Conservation (phyloP, 495 filamentous ascomycete genomes). For the Letharia columbiana region DNA sequence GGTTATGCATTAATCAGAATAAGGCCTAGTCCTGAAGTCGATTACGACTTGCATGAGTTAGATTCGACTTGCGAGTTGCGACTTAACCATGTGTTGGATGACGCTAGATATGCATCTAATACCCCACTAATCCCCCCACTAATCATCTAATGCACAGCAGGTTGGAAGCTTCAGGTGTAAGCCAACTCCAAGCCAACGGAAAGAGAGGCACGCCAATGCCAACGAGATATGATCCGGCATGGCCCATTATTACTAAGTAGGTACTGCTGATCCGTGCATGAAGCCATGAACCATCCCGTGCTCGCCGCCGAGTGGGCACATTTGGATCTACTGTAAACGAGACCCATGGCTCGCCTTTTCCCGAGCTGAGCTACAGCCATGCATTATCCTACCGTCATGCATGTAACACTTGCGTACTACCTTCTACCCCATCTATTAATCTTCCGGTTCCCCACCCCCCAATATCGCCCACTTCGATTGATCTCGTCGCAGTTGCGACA, state of each 20-base stretch:
- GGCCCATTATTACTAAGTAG: neutral
- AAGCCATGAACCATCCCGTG: neutral
- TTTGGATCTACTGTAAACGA: neutral
- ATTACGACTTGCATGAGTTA: neutral
- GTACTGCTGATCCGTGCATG: neutral
- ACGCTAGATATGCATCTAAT: slow-evolving; percentile 2
- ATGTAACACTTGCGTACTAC: neutral
- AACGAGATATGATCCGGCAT: neutral
- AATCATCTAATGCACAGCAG: neutral
- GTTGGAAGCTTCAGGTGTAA: neutral
- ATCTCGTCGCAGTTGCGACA: neutral
- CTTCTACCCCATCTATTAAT: neutral
- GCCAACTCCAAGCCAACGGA: neutral
- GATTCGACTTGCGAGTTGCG: neutral
- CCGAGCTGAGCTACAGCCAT: neutral
- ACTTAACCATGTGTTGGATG: neutral
- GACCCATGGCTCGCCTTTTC: neutral
- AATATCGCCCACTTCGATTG: neutral
- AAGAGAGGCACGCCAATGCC: neutral
- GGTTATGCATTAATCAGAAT: no score
- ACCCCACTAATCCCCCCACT: neutral
- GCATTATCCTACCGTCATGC: neutral
- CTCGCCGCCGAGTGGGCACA: neutral
- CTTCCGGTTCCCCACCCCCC: neutral
- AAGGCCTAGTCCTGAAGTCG: neutral